A percentile compares a stretch with the other conserved stretches of the same genome.
These are phyloP conservation scores for Pythium insidiosum DNA, from an alignment of 352 stramenopile species.

Conservation along the genomic window DNA sequence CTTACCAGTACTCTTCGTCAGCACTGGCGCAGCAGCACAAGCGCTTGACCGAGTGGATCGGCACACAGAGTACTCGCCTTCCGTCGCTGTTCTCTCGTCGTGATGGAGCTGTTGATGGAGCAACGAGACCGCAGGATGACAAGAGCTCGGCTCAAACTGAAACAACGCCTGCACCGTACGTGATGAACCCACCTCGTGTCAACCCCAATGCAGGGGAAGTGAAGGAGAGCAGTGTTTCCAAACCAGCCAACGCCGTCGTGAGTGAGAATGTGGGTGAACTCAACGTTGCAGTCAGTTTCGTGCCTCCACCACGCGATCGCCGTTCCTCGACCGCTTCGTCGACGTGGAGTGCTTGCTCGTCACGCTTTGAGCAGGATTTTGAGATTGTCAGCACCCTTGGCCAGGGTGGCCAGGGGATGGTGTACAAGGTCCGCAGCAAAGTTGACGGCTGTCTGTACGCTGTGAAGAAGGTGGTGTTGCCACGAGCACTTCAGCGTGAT, in stretches of 20 bases:
- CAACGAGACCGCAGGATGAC: no score
- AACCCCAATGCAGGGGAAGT: no score
- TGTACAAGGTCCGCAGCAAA: constrained; percentile 70
- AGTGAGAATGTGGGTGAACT: no score
- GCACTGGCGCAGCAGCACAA: constrained; percentile 38
- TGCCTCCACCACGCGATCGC: neutral
- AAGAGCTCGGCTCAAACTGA: no score
- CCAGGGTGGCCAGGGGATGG: constrained; percentile 60
- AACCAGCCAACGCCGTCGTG: no score
- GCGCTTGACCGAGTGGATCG: constrained; percentile 37
- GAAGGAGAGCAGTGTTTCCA: no score
- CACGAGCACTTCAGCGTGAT: constrained; percentile 29
- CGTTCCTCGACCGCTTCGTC: constrained; percentile 4
- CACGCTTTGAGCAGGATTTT: constrained; percentile 71
- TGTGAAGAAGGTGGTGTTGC: constrained; percentile 68
- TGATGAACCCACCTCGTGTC: no score
- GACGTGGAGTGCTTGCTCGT: constrained; percentile 2
- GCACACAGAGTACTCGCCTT: constrained; percentile 19
- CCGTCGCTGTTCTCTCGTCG: constrained; percentile 12
- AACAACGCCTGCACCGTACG: no score
- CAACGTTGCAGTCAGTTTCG: no score
- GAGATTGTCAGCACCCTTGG: constrained; percentile 52
- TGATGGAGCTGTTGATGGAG: constrained; percentile 8
- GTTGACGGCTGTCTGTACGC: constrained; percentile 68
- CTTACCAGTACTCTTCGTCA: constrained; percentile 20